A percentile compares a stretch with the other conserved stretches of the same genome.
Conservation (phyloP, 164 flowering plant genomes). For the Warburgia ugandensis region DNA sequence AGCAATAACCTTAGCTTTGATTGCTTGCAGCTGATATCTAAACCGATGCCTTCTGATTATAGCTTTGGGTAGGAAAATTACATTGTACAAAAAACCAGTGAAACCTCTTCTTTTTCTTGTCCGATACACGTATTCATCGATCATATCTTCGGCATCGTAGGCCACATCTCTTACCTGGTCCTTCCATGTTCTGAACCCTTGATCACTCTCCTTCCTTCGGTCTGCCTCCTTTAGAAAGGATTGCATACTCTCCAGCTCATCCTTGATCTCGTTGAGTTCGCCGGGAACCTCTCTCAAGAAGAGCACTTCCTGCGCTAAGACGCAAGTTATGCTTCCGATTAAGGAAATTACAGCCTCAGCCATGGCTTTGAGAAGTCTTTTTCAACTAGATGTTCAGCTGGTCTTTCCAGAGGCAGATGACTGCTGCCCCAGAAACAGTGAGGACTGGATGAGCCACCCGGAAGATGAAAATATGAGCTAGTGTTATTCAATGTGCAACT, state of each 20-base stretch:
- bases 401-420: too few species aligned
- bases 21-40: background rate
- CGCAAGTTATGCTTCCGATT: too few species aligned
- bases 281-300: background rate
- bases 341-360: too few species aligned
- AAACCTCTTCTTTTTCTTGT: background rate
- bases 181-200: background rate
- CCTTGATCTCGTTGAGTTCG: background rate
- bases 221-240: background rate
- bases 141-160: background rate
- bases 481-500: too few species aligned
- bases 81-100: background rate
- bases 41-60: background rate
- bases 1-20: background rate
- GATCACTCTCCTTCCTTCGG: background rate
- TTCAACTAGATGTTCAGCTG: too few species aligned
- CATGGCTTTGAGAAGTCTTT: too few species aligned
- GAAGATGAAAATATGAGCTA: too few species aligned
- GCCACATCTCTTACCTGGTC: background rate
- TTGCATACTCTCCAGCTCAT: background rate
- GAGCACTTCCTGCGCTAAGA: background rate
- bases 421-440: too few species aligned
- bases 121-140: conserved; percentile 1
- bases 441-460: too few species aligned
- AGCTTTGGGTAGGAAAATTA: background rate